These are phyloP conservation scores for Naganishia friedmannii DNA, from an alignment of 768 basidiomycete genomes.

Conservation along the genomic window DNA sequence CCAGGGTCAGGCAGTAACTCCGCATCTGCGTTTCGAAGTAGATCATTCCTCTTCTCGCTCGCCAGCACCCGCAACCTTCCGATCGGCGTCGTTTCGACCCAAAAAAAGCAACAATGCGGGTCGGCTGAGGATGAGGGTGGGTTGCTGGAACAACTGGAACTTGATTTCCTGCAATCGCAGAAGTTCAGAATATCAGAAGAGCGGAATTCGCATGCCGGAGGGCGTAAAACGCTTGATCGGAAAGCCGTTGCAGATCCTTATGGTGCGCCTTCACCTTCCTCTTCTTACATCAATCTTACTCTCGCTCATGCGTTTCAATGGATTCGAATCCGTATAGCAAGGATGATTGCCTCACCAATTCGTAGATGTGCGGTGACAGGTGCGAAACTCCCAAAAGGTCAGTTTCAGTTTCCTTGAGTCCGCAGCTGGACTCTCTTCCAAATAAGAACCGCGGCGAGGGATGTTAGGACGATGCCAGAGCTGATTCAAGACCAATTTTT, in stretches of 20 bases:
- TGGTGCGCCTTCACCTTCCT: not conserved
- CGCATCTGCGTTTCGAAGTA: too few relatives aligned
- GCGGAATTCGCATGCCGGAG: too few relatives aligned
- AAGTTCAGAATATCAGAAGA: too few relatives aligned
- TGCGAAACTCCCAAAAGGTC: constrained; percentile 26
- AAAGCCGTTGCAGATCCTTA: not conserved
- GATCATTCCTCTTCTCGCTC: not conserved
- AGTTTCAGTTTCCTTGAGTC: not conserved
- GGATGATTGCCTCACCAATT: constrained; percentile 23
- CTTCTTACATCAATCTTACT: too few relatives aligned
- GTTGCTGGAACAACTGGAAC: not conserved
- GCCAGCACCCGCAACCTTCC: not conserved
- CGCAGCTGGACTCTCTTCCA: too few relatives aligned
- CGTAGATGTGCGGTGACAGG: constrained; percentile 27
- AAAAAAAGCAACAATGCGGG: too few relatives aligned
- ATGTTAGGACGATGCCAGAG: too few relatives aligned
- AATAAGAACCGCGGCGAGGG: too few relatives aligned
- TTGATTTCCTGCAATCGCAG: not conserved
- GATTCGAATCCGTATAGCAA: constrained; percentile 11
- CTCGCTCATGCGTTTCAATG: too few relatives aligned
- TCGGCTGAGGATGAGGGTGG: not conserved
- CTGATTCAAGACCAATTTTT: too few relatives aligned
- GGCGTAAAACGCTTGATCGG: not conserved
- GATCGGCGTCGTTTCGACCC: too few relatives aligned
- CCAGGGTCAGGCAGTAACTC: too few relatives aligned